A percentile compares a stretch with the other conserved stretches of the same genome.
Evolutionary conservation across 129 eudicot species (phyloP).

Genomic region (Ambrosia trifida): DNA sequence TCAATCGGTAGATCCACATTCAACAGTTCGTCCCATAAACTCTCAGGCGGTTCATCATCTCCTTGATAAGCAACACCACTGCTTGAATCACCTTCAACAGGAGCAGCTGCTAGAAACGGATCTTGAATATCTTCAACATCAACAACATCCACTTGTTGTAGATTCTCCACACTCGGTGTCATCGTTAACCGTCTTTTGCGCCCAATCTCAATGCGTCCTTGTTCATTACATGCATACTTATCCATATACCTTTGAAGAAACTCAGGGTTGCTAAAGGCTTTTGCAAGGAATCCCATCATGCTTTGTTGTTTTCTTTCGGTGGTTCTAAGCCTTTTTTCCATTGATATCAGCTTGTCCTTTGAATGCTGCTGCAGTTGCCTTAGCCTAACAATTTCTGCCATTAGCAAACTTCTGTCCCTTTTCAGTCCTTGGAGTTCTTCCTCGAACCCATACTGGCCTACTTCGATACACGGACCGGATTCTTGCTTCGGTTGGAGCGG

Average conservation of each 20-base stretch:
- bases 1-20: conserved; percentile 40
- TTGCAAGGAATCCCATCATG: conserved; percentile 74
- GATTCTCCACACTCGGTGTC: conserved; percentile 53
- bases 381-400: conserved; percentile 63
- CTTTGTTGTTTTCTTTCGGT: conserved; percentile 75
- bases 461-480: conserved; percentile 51
- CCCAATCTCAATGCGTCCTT: conserved; percentile 48
- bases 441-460: conserved; percentile 74
- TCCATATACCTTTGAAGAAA: conserved; percentile 62
- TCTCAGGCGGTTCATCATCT: conserved; percentile 36
- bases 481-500: conserved; percentile 49
- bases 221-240: conserved; percentile 35
- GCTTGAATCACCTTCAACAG: conserved; percentile 47
- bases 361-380: conserved; percentile 68
- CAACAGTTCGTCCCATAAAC: conserved; percentile 60
- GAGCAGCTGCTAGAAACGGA: conserved; percentile 46
- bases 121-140: conserved; percentile 33
- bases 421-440: conserved; percentile 65
- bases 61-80: conserved; percentile 33
- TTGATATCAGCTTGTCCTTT: conserved; percentile 42
- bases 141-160: conserved; percentile 38
- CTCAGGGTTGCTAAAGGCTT: conserved; percentile 56
- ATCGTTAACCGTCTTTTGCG: conserved; percentile 71
- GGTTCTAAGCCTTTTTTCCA: conserved; percentile 50
- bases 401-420: conserved; percentile 59